Conservation (phyloP, 148 eudicot genomes). For the Euryodendron excelsum region DNA sequence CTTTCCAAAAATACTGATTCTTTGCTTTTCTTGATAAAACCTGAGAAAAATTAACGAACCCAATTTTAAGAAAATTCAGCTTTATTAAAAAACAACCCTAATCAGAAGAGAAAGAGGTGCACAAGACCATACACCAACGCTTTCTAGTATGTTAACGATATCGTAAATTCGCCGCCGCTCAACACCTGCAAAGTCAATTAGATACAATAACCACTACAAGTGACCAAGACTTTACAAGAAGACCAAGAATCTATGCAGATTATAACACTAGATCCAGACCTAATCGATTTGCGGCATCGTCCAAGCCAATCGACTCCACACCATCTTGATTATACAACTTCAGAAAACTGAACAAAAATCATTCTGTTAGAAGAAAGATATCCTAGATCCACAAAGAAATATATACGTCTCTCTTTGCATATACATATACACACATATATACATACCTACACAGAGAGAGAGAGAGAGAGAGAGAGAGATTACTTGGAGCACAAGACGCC, state of each 20-base stretch:
- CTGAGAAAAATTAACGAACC: conserved; percentile 29
- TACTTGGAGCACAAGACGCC: conserved; percentile 77
- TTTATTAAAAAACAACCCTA: too few species aligned
- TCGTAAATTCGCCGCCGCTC: conserved; percentile 85
- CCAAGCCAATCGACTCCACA: conserved; percentile 70
- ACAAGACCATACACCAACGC: conserved; percentile 60
- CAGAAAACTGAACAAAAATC: conserved; percentile 52
- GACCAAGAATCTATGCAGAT: neutral
- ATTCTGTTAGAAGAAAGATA: neutral
- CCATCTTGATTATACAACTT: conserved; percentile 66
- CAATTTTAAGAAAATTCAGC: neutral
- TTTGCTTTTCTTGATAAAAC: conserved; percentile 65
- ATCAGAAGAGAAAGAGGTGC: neutral
- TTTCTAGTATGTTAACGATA: conserved; percentile 78
- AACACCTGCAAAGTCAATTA: conserved; percentile 47
- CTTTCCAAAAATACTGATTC: conserved; percentile 79
- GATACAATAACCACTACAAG: neutral
- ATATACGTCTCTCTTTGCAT: too few species aligned
- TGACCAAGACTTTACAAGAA: neutral
- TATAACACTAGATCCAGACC: conserved; percentile 32
- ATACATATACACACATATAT: too few species aligned
- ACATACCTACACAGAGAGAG: neutral
- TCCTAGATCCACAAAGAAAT: neutral
- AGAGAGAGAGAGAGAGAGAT: neutral
- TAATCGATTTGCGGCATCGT: conserved; percentile 68